Conservation (phyloP, 208 protist genomes). For the Crithidia bombi region DNA sequence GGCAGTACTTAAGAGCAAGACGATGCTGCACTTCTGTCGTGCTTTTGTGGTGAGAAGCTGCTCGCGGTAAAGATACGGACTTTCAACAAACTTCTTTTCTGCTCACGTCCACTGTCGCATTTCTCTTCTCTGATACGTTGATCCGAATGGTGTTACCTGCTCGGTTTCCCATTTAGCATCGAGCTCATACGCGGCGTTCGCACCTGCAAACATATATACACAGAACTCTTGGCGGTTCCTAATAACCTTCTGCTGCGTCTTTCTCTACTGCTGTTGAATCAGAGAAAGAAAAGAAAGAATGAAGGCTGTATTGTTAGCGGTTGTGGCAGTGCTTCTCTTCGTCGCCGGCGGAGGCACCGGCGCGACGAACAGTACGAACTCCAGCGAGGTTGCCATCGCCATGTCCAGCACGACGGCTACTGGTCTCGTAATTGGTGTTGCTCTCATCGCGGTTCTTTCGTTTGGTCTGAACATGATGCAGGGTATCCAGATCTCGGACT, state of each 20-base stretch:
- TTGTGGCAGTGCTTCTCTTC: constrained; percentile 27
- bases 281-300: constrained; percentile 3
- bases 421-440: constrained; percentile 65
- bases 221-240: too few relatives aligned
- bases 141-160: too few relatives aligned
- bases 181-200: too few relatives aligned
- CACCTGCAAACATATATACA: too few relatives aligned
- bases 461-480: constrained; percentile 80
- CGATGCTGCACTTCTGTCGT: too few relatives aligned
- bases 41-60: too few relatives aligned
- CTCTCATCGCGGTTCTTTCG: constrained; percentile 60
- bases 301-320: constrained; percentile 4
- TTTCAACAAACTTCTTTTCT: too few relatives aligned
- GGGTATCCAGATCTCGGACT: constrained; percentile 77
- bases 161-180: too few relatives aligned
- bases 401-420: constrained; percentile 69
- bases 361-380: constrained; percentile 14
- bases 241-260: background rate
- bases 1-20: too few relatives aligned
- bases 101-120: too few relatives aligned
- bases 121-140: too few relatives aligned
- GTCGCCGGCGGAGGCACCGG: constrained; percentile 14
- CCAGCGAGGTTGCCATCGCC: constrained; percentile 49
- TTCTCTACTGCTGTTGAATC: background rate
- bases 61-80: too few relatives aligned